A percentile compares a stretch with the other conserved stretches of the same genome.
phyloP scores from a whole-genome alignment of 768 basidiomycete genomes.

The Boletus reticulatus region DNA sequence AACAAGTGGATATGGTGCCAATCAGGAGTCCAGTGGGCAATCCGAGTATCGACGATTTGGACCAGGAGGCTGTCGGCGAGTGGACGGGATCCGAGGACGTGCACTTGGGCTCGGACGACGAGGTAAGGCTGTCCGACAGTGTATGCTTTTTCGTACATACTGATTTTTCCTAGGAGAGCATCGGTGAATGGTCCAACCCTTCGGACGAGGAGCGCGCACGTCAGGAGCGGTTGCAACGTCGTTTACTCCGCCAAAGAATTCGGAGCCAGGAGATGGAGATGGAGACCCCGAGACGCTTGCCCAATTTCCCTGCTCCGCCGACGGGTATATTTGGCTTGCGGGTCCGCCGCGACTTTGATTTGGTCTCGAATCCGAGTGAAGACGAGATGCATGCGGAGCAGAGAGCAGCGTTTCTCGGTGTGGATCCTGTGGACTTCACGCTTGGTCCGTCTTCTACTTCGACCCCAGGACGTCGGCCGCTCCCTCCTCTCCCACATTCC shows the following conservation, averaged over 20 bases:
- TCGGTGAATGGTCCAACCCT: constrained; percentile 88
- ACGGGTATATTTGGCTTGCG: constrained; percentile 44
- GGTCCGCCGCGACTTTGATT: constrained; percentile 54
- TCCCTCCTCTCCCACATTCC: constrained; percentile 64
- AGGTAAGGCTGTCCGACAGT: constrained; percentile 42
- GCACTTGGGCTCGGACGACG: constrained; percentile 59
- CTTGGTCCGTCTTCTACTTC: constrained; percentile 44
- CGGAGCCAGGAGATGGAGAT: constrained; percentile 34
- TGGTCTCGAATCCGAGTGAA: constrained; percentile 86
- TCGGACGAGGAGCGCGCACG: constrained; percentile 87
- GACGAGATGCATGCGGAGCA: constrained; percentile 46
- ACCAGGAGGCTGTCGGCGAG: constrained; percentile 51
- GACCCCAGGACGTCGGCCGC: constrained; percentile 45
- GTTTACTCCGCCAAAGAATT: constrained; percentile 47
- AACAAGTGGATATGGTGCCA: constrained; percentile 30
- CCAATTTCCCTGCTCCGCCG: constrained; percentile 80
- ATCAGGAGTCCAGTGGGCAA: constrained; percentile 32
- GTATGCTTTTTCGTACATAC: constrained; percentile 2
- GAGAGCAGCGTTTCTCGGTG: constrained; percentile 43
- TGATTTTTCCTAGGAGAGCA: constrained; percentile 50
- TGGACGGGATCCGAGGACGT: constrained; percentile 86
- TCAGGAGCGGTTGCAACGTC: constrained; percentile 60
- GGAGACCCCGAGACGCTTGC: constrained; percentile 69
- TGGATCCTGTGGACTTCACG: constrained; percentile 43
- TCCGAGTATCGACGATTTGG: constrained; percentile 35